Conservation (phyloP, 345 rosid species). For the Theobroma cacao region DNA sequence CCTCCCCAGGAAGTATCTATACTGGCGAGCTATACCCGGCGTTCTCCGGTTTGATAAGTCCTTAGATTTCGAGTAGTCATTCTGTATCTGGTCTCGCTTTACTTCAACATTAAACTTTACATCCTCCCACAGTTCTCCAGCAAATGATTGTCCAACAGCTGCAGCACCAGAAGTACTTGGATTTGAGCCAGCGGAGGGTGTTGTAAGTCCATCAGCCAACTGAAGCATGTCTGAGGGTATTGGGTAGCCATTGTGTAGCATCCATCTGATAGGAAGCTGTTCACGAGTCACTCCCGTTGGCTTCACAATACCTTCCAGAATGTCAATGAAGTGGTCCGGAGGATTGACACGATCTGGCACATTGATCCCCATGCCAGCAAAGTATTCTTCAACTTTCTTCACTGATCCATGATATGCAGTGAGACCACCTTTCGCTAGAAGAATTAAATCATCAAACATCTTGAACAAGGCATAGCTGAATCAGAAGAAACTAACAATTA, state of each 20-base stretch:
- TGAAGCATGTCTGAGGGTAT: slow-evolving; percentile 81
- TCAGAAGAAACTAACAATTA: slow-evolving; percentile 25
- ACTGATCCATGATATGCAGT: slow-evolving; percentile 78
- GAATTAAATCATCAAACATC: slow-evolving; percentile 90
- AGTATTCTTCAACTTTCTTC: slow-evolving; percentile 82
- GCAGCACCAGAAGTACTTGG: slow-evolving; percentile 19
- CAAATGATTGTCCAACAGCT: slow-evolving; percentile 37
- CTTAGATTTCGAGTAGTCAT: slow-evolving; percentile 34
- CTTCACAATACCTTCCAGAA: slow-evolving; percentile 75
- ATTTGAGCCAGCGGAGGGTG: slow-evolving; percentile 21
- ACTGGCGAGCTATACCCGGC: slow-evolving; percentile 60
- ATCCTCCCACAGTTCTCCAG: slow-evolving; percentile 57
- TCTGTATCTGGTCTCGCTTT: slow-evolving; percentile 36
- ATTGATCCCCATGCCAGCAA: slow-evolving; percentile 59
- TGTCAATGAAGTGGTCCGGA: slow-evolving; percentile 87
- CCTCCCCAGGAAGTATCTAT: slow-evolving; percentile 81
- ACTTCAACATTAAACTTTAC: slow-evolving; percentile 38
- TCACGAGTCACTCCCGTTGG: slow-evolving; percentile 51
- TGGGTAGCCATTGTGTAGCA: slow-evolving; percentile 80
- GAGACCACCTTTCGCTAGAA: slow-evolving; percentile 86
- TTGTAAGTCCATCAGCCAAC: slow-evolving; percentile 42
- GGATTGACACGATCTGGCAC: slow-evolving; percentile 87
- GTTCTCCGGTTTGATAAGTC: slow-evolving; percentile 74
- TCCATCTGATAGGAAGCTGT: slow-evolving; percentile 87
- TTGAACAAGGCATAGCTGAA: slow-evolving; percentile 73